Conservation (phyloP, 1,284 basidiomycete genomes). For the Trametes hirsuta region DNA sequence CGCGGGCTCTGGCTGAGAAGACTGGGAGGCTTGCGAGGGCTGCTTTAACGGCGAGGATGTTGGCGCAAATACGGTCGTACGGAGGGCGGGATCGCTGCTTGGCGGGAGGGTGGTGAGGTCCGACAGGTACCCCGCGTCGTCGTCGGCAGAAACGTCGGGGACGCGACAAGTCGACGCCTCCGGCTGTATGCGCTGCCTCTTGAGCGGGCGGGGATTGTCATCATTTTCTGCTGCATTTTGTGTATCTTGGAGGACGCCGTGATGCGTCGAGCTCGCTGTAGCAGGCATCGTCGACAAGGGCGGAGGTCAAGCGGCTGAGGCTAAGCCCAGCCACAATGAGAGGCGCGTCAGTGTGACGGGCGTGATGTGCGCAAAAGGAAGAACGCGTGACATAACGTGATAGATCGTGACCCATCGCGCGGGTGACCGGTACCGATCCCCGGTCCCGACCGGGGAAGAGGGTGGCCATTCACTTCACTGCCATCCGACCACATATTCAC, state of each 20-base stretch:
- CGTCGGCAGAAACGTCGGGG: background rate
- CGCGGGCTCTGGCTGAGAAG: background rate
- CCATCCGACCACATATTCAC: background rate
- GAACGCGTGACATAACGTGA: conserved; percentile 14
- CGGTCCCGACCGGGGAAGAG: background rate
- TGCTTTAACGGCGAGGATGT: conserved; percentile 3
- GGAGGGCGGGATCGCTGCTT: conserved; percentile 18
- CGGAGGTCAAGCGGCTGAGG: background rate
- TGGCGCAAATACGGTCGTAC: background rate
- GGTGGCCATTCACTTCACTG: background rate
- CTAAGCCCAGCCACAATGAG: background rate
- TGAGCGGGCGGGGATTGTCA: conserved; percentile 29
- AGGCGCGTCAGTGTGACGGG: conserved; percentile 5
- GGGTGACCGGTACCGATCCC: background rate
- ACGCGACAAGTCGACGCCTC: background rate
- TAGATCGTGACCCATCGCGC: background rate
- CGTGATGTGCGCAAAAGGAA: background rate
- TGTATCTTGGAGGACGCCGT: background rate
- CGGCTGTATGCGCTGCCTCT: conserved; percentile 29
- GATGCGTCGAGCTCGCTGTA: background rate
- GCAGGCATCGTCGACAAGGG: background rate
- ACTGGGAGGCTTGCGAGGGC: background rate
- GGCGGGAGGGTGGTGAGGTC: conserved; percentile 21
- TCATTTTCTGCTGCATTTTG: conserved; percentile 1
- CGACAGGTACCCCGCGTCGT: conserved; percentile 2